These are phyloP conservation scores for Cryptococcus amylolentus DNA, from an alignment of 1,284 basidiomycete species.

Conservation along the genomic window DNA sequence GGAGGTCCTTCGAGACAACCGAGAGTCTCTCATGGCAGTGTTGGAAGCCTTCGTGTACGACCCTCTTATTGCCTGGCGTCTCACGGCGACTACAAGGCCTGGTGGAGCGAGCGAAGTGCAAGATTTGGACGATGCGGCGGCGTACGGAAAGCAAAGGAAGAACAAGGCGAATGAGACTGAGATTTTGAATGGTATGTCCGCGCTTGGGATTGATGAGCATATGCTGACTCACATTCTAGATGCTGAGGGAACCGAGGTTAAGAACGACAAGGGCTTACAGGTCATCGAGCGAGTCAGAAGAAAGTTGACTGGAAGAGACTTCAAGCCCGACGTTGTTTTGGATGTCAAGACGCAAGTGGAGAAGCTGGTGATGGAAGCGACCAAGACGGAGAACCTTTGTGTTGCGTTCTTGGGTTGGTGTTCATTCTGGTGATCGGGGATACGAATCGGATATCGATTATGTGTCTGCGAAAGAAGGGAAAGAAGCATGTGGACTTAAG, in stretches of 20 bases:
- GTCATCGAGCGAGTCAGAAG: constrained; percentile 91
- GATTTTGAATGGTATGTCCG: constrained; percentile 44
- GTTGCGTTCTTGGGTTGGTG: constrained; percentile 95
- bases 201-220: neutral
- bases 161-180: constrained; percentile 51
- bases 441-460: too few relatives aligned
- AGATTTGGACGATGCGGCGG: constrained; percentile 29
- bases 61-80: constrained; percentile 58
- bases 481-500: neutral
- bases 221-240: constrained; percentile 20
- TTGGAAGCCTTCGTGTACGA: constrained; percentile 75
- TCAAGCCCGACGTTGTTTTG: constrained; percentile 73
- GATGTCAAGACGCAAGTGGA: constrained; percentile 77
- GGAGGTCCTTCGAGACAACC: constrained; percentile 92
- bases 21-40: constrained; percentile 96
- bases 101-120: constrained; percentile 37
- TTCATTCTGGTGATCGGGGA: constrained; percentile 35
- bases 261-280: constrained; percentile 81
- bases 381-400: constrained; percentile 85
- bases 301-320: constrained; percentile 89
- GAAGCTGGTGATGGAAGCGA: constrained; percentile 85
- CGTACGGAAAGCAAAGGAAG: constrained; percentile 35
- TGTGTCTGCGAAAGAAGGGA: too few relatives aligned
- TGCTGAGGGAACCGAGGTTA: constrained; percentile 64
- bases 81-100: constrained; percentile 48